Base-by-base conservation (phyloP, 2,329 filamentous ascomycete genomes). In the Macrophomina pseudophaseolina region DNA sequence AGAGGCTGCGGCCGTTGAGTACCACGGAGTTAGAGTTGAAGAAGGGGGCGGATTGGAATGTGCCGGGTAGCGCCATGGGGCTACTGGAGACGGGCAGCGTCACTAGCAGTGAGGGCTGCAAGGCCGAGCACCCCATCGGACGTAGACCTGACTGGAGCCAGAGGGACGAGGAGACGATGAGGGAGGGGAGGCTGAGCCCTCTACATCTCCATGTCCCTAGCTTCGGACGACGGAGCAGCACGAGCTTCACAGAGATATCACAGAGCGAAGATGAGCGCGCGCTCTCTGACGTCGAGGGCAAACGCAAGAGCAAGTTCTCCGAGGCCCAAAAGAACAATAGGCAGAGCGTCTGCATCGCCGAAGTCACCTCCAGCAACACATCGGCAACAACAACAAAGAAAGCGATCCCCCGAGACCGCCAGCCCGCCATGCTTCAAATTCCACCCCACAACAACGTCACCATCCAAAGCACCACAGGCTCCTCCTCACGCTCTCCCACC, bases 121-220 rank as follows among this genome's bases (percentile, higher is more conserved):
- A 30, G 38, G 7, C 5, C 12, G 53, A 58, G 2, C 4, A 5
- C 18, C 9, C 38, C 12, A 8, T 49, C 16, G 58, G 44, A 16
- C 44, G 58, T 6, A 23, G 58, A 0, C 58, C 58, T n/a, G 58
- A 62, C 58, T 62, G 58, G 58, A 62, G 30, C n/a, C 58, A 62
- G 12, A 49, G 32, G 16, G 58, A 62, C 11, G 42, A 62, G 58
- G 12, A 38, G 33, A 38, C 7, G 35, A 33, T 38, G 12, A 54
- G 23, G n/a, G 18, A 49, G 2, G 32, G 16, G 42, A 38, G 11
- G 12, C 44, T 30, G 16, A 11, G 7, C 12, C 23, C 23, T 9
- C 42, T 62, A 8, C 58, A 62, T 28, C 33, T 62, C 5, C 58
- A 62, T 33, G 16, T 62, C 46, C 58, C 44, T 3, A 32, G 58